These are phyloP conservation scores for Geotrichum citri-aurantii DNA, from an alignment of 1,139 yeast species.

Conservation along the genomic window DNA sequence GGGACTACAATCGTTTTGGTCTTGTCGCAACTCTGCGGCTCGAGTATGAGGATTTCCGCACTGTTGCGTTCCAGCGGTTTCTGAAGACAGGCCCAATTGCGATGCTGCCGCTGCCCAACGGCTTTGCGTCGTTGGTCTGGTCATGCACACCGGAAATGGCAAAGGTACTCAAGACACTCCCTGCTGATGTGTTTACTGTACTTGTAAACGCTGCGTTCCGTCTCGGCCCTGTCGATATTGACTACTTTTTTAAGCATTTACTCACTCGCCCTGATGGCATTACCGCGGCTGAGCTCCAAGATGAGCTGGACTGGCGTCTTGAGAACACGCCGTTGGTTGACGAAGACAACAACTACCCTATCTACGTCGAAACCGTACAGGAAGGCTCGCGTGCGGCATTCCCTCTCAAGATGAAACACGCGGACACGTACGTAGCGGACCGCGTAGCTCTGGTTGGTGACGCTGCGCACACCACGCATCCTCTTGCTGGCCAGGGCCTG, in stretches of 20 bases:
- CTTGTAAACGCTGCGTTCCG: slow-evolving; percentile 83
- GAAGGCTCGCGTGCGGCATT: slow-evolving; percentile 74
- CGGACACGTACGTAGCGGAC: slow-evolving; percentile 78
- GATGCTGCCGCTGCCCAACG: slow-evolving; percentile 77
- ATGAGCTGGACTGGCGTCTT: slow-evolving; percentile 72
- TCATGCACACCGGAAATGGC: slow-evolving; percentile 77
- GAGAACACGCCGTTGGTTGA: slow-evolving; percentile 39
- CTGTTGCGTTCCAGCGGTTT: slow-evolving; percentile 90
- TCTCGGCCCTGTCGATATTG: slow-evolving; percentile 69
- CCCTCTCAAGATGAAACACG: slow-evolving; percentile 84
- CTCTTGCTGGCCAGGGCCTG: slow-evolving; percentile 95
- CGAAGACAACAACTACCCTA: slow-evolving; percentile 54
- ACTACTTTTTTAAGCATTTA: slow-evolving; percentile 52
- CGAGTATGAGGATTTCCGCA: slow-evolving; percentile 63
- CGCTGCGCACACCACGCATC: slow-evolving; percentile 97
- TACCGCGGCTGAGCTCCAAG: slow-evolving; percentile 46
- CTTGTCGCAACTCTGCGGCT: slow-evolving; percentile 81
- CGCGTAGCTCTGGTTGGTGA: slow-evolving; percentile 92
- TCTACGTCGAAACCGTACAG: slow-evolving; percentile 53
- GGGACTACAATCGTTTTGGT: slow-evolving; percentile 86
- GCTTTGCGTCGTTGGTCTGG: slow-evolving; percentile 90
- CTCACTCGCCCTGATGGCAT: slow-evolving; percentile 39
- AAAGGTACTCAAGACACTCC: slow-evolving; percentile 50
- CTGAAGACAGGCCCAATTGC: slow-evolving; percentile 92
- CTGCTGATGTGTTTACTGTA: slow-evolving; percentile 57